Percentiles rank a stretch among this genome's conserved stretches.
phyloP scores from a whole-genome alignment of 148 eudicot genomes.

The Persicaria maculosa region DNA sequence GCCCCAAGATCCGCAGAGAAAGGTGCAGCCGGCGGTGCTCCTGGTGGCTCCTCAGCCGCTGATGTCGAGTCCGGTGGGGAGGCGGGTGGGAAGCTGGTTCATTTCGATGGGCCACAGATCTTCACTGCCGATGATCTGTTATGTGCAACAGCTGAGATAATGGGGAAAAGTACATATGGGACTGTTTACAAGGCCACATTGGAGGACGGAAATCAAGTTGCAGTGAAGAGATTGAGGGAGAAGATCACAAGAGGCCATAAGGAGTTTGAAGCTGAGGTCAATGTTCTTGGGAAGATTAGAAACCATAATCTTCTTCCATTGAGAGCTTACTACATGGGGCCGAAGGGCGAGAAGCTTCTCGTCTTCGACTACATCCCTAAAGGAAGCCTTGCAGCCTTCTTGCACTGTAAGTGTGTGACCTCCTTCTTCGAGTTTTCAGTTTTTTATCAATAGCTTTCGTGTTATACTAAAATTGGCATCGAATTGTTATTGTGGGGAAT shows the following conservation, averaged over 20 bases:
- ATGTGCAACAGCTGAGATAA: constrained; percentile 89
- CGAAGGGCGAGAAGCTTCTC: constrained; percentile 93
- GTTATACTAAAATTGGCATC: no score
- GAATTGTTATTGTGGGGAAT: not conserved
- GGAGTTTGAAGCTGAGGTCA: constrained; percentile 82
- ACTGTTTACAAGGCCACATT: constrained; percentile 84
- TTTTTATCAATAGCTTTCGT: not conserved
- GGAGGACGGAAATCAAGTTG: constrained; percentile 79
- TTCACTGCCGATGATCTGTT: constrained; percentile 85
- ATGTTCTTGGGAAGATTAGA: constrained; percentile 64
- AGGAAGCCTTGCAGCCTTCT: constrained; percentile 69
- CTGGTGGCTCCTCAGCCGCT: constrained; percentile 15
- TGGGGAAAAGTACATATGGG: constrained; percentile 94
- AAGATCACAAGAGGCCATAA: constrained; percentile 66
- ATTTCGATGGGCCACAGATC: constrained; percentile 70
- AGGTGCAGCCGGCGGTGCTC: constrained; percentile 26
- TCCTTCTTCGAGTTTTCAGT: not conserved
- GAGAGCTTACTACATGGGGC: constrained; percentile 86
- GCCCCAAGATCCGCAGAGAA: constrained; percentile 32
- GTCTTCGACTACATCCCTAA: constrained; percentile 81
- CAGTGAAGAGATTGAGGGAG: constrained; percentile 78
- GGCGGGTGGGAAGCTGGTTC: constrained; percentile 75
- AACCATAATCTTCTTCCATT: constrained; percentile 81
- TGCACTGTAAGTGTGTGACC: constrained; percentile 48
- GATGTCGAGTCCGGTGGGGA: constrained; percentile 54